Conservation (phyloP, 2,329 filamentous ascomycete species). For the Fusarium piperis region DNA sequence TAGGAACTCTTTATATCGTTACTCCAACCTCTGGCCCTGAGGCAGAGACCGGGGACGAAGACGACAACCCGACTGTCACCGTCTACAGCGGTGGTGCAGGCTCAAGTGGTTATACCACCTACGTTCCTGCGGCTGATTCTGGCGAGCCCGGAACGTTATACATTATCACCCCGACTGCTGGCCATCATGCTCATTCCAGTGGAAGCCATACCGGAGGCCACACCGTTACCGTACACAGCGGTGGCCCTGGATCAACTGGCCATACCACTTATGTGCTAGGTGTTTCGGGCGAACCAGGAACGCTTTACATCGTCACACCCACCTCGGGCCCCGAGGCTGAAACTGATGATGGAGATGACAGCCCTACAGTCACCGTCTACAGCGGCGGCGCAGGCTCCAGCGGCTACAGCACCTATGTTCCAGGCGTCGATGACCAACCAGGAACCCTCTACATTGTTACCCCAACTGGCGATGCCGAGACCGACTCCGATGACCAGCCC, state of each 20-base stretch:
- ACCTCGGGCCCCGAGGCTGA: background rate
- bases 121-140: background rate
- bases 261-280: conserved; percentile 2
- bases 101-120: background rate
- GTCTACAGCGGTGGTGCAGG: background rate
- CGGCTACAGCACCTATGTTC: background rate
- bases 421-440: background rate
- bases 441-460: conserved; percentile 17
- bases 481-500: background rate
- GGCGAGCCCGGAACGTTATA: background rate
- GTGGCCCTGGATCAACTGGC: background rate
- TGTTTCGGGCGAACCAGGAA: background rate
- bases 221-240: conserved; percentile 11
- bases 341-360: background rate
- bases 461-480: background rate
- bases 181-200: background rate
- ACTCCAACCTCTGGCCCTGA: background rate
- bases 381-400: conserved; percentile 1
- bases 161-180: background rate
- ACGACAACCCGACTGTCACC: background rate
- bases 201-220: background rate
- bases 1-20: conserved; percentile 6
- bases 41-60: background rate
- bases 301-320: conserved; percentile 5
- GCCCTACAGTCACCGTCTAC: conserved; percentile 9